A percentile compares a stretch with the other conserved stretches of the same genome.
These are phyloP conservation scores for Thraustotheca clavata DNA, from an alignment of 352 stramenopile genomes.

Conservation along the genomic window DNA sequence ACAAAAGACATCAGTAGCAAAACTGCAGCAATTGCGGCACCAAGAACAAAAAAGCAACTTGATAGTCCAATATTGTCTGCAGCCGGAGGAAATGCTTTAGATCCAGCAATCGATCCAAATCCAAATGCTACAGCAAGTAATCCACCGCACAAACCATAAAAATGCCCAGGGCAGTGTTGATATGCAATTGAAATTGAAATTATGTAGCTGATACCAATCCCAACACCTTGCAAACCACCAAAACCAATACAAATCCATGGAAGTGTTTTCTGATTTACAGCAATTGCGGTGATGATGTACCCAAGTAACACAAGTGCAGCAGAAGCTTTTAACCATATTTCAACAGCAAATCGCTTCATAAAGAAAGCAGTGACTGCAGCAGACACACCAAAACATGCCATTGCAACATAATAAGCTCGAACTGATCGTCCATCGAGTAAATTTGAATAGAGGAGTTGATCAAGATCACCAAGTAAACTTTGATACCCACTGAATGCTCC, in stretches of 20 bases:
- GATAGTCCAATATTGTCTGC: background rate
- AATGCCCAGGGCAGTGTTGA: background rate
- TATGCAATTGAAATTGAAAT: background rate
- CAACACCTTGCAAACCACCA: background rate
- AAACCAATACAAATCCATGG: background rate
- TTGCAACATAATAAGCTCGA: background rate
- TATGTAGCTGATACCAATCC: background rate
- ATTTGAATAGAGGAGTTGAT: background rate
- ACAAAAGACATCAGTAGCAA: background rate
- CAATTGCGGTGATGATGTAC: background rate
- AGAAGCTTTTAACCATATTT: background rate
- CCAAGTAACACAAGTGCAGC: background rate
- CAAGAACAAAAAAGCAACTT: background rate
- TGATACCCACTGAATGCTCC: background rate
- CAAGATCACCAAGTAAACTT: background rate
- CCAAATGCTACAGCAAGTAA: background rate
- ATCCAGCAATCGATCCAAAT: background rate
- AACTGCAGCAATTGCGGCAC: background rate
- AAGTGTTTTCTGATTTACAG: background rate
- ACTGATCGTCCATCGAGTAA: background rate
- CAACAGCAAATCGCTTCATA: background rate
- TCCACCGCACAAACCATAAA: background rate
- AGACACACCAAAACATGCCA: background rate
- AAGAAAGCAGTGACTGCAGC: background rate
- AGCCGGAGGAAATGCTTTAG: background rate